Conservation (phyloP, 169 alveolate genomes). For the Plasmodium vivax region DNA sequence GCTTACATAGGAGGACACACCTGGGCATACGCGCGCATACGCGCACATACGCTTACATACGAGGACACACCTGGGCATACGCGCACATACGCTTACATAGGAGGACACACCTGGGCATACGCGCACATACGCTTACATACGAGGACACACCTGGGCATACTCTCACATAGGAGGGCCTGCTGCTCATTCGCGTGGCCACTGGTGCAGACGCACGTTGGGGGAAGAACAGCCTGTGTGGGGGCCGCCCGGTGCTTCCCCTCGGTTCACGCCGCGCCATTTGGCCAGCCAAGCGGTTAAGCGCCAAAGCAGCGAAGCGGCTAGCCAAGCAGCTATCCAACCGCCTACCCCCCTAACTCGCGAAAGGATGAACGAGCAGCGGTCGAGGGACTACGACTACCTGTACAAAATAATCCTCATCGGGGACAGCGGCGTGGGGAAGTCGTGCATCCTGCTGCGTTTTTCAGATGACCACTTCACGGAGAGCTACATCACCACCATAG, state of each 20-base stretch:
- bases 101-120: too few relatives aligned
- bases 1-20: too few relatives aligned
- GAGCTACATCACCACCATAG: slow-evolving; percentile 91
- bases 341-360: background rate
- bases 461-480: slow-evolving; percentile 93
- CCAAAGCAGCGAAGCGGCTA: too few relatives aligned
- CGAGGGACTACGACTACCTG: slow-evolving; percentile 89
- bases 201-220: background rate
- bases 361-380: slow-evolving; percentile 36
- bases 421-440: slow-evolving; percentile 98
- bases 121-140: too few relatives aligned
- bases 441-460: slow-evolving; percentile 96
- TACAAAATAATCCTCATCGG: slow-evolving; percentile 98
- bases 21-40: background rate
- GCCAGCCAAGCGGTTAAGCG: background rate
- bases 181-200: background rate
- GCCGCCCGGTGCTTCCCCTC: background rate
- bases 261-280: background rate
- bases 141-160: background rate
- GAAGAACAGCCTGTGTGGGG: background rate
- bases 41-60: background rate
- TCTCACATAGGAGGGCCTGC: background rate
- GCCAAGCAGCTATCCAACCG: background rate
- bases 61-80: too few relatives aligned
- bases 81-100: too few relatives aligned